Evolutionary conservation across 106 monocot genomes (phyloP), one percentile per base, ranked within the genome.

Genomic region (Dendrobium huoshanense): DNA sequence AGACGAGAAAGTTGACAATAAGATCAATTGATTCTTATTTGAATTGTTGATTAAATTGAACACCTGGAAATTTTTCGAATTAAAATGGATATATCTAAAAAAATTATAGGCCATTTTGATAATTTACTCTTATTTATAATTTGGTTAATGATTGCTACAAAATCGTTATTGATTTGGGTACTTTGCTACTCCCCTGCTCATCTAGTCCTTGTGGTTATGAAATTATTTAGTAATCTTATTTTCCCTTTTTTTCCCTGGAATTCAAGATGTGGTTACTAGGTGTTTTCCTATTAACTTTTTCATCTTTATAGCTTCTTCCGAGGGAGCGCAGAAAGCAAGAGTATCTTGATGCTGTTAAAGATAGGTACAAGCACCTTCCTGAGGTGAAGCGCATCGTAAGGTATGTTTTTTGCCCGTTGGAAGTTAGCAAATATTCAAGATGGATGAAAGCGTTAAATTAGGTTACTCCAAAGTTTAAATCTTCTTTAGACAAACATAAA

Each of bases 361-460:
- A 88, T 54, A 89, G 99, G 3, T 99, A 91, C 80, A 99, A 90
- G 81, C 93, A 99, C 75, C 99, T 99, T 56, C 95, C 95, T n/a
- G 99, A 99, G 78, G 90, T 99, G 56, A 95, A 86, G 72, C 93
- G 99, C 77, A 99, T 99, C 11, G 87, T 93, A 31, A 95, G 91
- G 99, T 99, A 85, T 68, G 81, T 58, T 22, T 10, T 44, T 20
- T 58, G 7, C 70, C 3, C 70, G 33, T 68, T 31, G 25, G 13
- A 68, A 68, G 1, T 24, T 15, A 17, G 33, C 70, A 33, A 22
- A 67, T 9, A 29, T 25, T 27, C 67, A 67, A 27, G 20, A 67
- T 67, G 25, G 19, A 17, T 56, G 15, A 11, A 17, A 3, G 56
- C 11, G 1, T 45, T 6, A 45, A 45, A 6, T 45, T 45, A 45